These are phyloP conservation scores for Rhizopogon vesiculosus DNA, from an alignment of 768 basidiomycete species.

Conservation along the genomic window DNA sequence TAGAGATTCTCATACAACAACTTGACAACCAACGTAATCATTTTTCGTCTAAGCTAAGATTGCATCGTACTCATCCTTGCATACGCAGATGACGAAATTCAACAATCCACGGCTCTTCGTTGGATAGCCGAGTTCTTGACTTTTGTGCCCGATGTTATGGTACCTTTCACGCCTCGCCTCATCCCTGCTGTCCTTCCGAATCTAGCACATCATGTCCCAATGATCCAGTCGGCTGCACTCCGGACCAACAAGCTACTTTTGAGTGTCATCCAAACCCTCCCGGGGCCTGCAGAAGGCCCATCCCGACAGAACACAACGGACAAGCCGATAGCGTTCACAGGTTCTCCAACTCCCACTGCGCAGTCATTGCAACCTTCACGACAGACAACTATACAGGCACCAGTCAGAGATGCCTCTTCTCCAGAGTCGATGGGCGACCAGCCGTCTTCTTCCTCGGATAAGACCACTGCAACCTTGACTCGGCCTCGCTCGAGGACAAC, in stretches of 20 bases:
- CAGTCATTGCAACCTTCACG: slow-evolving; percentile 36
- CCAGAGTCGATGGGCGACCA: slow-evolving; percentile 38
- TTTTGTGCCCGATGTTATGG: slow-evolving; percentile 88
- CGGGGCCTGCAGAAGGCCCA: slow-evolving; percentile 56
- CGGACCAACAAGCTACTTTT: slow-evolving; percentile 84
- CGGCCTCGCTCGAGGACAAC: slow-evolving; percentile 23
- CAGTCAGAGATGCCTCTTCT: slow-evolving; percentile 43
- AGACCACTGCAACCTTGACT: slow-evolving; percentile 31
- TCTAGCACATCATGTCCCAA: slow-evolving; percentile 84
- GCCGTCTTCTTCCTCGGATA: slow-evolving; percentile 28
- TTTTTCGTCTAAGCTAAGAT: slow-evolving; percentile 2
- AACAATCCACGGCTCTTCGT: slow-evolving; percentile 87
- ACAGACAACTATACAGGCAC: slow-evolving; percentile 43
- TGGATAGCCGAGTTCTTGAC: slow-evolving; percentile 91
- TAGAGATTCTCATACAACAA: slow-evolving; percentile 90
- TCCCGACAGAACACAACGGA: slow-evolving; percentile 19
- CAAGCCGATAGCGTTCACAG: slow-evolving; percentile 32
- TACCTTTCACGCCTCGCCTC: slow-evolving; percentile 90
- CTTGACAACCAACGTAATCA: slow-evolving; percentile 76
- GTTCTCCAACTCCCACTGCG: slow-evolving; percentile 54
- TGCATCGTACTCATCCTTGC: background rate
- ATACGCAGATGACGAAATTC: slow-evolving; percentile 76
- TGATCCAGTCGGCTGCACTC: slow-evolving; percentile 84
- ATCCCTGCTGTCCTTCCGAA: slow-evolving; percentile 92
- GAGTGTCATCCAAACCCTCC: slow-evolving; percentile 81